Evolutionary conservation across 305 asterid genomes (phyloP).

Genomic region (Solanum hybrid): DNA sequence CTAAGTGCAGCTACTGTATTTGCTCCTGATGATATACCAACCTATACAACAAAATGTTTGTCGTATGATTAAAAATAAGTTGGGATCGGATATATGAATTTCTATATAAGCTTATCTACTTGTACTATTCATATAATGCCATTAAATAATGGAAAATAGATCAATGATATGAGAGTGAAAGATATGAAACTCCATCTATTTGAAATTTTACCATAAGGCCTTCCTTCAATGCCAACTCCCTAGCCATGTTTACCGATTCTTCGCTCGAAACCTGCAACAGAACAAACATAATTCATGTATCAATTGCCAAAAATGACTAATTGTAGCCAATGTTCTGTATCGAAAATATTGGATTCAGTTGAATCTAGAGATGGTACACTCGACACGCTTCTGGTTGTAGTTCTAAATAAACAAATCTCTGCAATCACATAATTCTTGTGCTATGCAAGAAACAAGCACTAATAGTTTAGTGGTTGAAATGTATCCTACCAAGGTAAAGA

Average conservation of each 20-base stretch:
- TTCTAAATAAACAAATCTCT: background rate
- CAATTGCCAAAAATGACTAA: background rate
- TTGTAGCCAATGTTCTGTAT: background rate
- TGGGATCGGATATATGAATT: background rate
- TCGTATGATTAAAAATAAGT: background rate
- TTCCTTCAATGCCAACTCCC: slow-evolving; percentile 78
- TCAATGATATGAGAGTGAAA: background rate
- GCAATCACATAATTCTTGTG: background rate
- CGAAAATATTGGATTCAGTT: background rate
- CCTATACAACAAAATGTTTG: slow-evolving; percentile 26
- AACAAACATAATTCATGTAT: background rate
- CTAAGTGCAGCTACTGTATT: slow-evolving; percentile 86
- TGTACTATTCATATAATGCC: background rate
- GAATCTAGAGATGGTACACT: background rate
- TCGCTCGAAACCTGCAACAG: slow-evolving; percentile 76
- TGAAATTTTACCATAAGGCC: slow-evolving; percentile 54
- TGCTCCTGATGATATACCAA: slow-evolving; percentile 97
- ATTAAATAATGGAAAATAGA: background rate
- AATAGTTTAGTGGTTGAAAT: background rate
- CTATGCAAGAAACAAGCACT: background rate
- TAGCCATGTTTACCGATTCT: slow-evolving; percentile 82
- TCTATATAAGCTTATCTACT: background rate
- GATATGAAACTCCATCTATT: background rate
- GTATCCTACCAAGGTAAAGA: background rate
- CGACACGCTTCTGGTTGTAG: background rate